Conservation (phyloP, 805 yeast species). For the Wickerhamomyces rabaulensis region DNA sequence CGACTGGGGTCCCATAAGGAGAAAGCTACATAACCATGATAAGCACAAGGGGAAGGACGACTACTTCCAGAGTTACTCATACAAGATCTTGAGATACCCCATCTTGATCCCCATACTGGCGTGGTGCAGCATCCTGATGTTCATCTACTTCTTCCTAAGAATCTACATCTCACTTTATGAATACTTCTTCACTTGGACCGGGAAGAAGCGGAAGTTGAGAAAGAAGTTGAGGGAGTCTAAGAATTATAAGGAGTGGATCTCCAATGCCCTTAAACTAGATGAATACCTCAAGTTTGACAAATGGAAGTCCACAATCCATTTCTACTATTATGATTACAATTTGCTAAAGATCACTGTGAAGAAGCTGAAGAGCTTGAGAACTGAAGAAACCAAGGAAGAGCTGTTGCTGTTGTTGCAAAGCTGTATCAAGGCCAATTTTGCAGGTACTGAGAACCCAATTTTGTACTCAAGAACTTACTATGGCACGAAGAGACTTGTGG, state of each 20-base stretch:
- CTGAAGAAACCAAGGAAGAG: slow-evolving; percentile 31
- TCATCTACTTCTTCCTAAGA: slow-evolving; percentile 48
- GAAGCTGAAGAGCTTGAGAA: slow-evolving; percentile 31
- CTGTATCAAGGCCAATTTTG: slow-evolving; percentile 68
- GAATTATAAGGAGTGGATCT: slow-evolving; percentile 58
- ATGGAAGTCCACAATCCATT: slow-evolving; percentile 59
- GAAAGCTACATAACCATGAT: slow-evolving; percentile 9
- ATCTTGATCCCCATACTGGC: slow-evolving; percentile 42
- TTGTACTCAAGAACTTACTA: slow-evolving; percentile 70
- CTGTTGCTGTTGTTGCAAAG: slow-evolving; percentile 54
- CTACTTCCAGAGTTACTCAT: slow-evolving; percentile 34
- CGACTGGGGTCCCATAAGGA: slow-evolving; percentile 43
- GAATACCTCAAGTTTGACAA: slow-evolving; percentile 49
- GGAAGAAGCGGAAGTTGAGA: slow-evolving; percentile 46
- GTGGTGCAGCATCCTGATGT: slow-evolving; percentile 50
- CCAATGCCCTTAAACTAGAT: slow-evolving; percentile 54
- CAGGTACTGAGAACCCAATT: slow-evolving; percentile 69
- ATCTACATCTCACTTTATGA: slow-evolving; percentile 61
- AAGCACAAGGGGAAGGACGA: slow-evolving; percentile 18
- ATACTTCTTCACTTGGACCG: slow-evolving; percentile 53
- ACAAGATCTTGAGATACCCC: slow-evolving; percentile 60
- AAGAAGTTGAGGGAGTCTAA: slow-evolving; percentile 42
- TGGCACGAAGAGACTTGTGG: slow-evolving; percentile 64
- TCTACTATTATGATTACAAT: slow-evolving; percentile 63
- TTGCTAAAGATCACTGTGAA: slow-evolving; percentile 46